These are phyloP conservation scores for Fonsecaea multimorphosa DNA, from an alignment of 2,329 filamentous ascomycete genomes.

Conservation along the genomic window DNA sequence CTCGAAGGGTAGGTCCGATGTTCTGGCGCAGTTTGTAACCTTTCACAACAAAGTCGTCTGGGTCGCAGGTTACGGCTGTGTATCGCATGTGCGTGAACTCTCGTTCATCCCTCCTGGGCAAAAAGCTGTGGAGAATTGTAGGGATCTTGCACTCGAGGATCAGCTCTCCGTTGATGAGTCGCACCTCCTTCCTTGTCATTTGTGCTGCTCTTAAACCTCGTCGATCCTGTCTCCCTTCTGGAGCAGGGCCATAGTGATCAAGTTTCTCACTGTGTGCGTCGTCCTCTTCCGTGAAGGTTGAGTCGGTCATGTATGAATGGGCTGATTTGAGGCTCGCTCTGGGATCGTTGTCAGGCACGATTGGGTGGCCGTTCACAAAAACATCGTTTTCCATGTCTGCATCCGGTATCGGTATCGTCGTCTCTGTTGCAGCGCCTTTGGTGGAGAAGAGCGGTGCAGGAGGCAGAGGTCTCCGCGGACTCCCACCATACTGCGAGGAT, in stretches of 20 bases:
- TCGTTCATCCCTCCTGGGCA: constrained; percentile 87
- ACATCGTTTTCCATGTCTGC: constrained; percentile 69
- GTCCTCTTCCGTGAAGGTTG: constrained; percentile 62
- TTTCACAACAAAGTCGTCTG: constrained; percentile 85
- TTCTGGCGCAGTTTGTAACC: constrained; percentile 94
- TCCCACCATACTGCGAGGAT: constrained; percentile 85
- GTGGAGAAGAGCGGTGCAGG: constrained; percentile 78
- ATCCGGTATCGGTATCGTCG: constrained; percentile 72
- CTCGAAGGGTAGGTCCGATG: constrained; percentile 79
- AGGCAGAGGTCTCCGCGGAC: constrained; percentile 83
- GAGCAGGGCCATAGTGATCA: constrained; percentile 83
- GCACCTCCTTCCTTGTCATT: constrained; percentile 91
- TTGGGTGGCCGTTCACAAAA: constrained; percentile 63
- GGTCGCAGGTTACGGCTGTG: constrained; percentile 96
- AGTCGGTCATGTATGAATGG: constrained; percentile 66
- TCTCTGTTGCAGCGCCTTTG: constrained; percentile 60
- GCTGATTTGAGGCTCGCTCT: constrained; percentile 67
- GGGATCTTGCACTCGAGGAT: constrained; percentile 99
- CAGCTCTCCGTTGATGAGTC: constrained; percentile 95
- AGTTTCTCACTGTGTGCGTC: constrained; percentile 62
- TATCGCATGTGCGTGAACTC: constrained; percentile 99
- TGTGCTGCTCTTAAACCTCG: constrained; percentile 85
- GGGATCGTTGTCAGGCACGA: constrained; percentile 60
- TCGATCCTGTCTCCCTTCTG: constrained; percentile 82
- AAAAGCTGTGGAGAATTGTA: constrained; percentile 95